A percentile compares a stretch with the other conserved stretches of the same genome.
phyloP scores from a whole-genome alignment of 202 grass and related monocot species.

The Schoenoplectus triqueter region DNA sequence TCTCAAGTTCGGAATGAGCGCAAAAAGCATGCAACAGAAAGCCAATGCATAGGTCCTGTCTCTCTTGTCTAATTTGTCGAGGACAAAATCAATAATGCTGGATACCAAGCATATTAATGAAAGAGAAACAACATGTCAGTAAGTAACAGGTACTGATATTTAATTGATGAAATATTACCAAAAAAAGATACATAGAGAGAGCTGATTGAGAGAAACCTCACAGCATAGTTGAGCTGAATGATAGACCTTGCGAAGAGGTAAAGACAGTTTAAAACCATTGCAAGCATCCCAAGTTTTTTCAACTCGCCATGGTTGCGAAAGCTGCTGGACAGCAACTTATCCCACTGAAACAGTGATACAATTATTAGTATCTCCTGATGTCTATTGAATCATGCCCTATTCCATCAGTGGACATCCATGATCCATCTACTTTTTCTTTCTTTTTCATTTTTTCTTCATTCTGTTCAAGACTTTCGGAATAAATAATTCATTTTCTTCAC shows the following conservation, averaged over 20 bases:
- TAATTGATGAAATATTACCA: too few relatives aligned
- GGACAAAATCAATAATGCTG: slow-evolving; percentile 7
- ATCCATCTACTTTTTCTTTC: too few relatives aligned
- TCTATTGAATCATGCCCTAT: neutral
- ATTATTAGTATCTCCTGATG: neutral
- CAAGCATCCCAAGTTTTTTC: neutral
- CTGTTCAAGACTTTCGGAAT: too few relatives aligned
- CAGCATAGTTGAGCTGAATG: slow-evolving; percentile 20
- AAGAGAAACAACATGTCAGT: neutral
- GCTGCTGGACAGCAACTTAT: neutral
- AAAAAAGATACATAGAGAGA: neutral
- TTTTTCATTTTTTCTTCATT: too few relatives aligned
- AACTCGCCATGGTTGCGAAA: neutral
- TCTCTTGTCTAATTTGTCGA: neutral
- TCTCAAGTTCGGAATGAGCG: neutral
- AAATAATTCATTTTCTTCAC: too few relatives aligned
- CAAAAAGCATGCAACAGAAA: neutral
- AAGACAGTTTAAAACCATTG: neutral
- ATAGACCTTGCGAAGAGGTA: neutral
- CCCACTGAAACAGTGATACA: neutral
- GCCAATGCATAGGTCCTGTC: neutral
- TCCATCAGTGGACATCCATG: too few relatives aligned
- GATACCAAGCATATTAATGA: slow-evolving; percentile 8
- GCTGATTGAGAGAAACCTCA: neutral
- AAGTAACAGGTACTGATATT: neutral